Base-by-base conservation (phyloP, 192 early-diverging fungal species). In the Entophlyctis luteolus region DNA sequence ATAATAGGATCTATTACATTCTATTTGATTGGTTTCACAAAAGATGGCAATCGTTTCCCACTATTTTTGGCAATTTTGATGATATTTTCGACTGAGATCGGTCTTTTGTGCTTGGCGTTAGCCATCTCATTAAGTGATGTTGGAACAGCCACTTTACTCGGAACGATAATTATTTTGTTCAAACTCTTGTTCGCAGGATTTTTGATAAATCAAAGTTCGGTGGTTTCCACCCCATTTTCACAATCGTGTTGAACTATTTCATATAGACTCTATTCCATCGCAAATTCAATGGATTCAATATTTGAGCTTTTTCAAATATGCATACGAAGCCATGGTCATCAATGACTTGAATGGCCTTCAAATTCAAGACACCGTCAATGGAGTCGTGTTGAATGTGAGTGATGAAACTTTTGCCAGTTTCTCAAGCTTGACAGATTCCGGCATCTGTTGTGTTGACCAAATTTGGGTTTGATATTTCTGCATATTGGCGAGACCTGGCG, bases 161-260 rank as follows among this genome's bases (percentile, higher is more conserved):
- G 83, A 0, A 76, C 81, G 29, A 81, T 91, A 10, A 63, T 77
- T 1, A 82, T 88, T 47, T 73, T 91, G 25, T 91, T 91, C 70
- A 82, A 86, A 59, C 88, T 91, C 88, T 67, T 91, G 56, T 89
- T 91, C 72, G 83, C 88, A 5, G 89, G 89, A 0, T 84, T 90
- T 42, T 55, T 91, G 47, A 74, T 91, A 57, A 91, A 91, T 68
- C 82, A 87, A 72, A 70, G 76, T 76, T 23, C 33, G 73, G 6
- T 20, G 14, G 5, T 18, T 12, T 37, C n/a, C n/a, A n/a, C n/a
- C n/a, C n/a, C n/a, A n/a, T 33, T 45, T 37, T 48, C 5, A 4
- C 23, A 49, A 34, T 18, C 31, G 8, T 42, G 23, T 25, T 32
- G 38, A 0, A 6, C n/a, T 65, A 18, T 71, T 39, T 16, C 55